Base-by-base conservation (phyloP, 345 rosid species). In the Brassica cretica region DNA sequence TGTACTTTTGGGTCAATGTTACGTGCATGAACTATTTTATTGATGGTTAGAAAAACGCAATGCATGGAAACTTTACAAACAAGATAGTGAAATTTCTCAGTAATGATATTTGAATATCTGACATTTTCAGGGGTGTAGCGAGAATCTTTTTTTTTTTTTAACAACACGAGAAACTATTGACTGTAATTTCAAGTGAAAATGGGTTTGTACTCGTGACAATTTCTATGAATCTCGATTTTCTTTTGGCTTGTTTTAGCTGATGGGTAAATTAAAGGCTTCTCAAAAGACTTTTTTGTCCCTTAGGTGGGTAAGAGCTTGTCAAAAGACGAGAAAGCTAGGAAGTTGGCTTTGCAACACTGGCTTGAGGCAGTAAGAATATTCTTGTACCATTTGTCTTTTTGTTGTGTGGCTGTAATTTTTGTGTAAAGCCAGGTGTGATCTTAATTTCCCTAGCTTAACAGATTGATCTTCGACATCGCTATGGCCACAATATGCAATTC, bases 381-480 rank as follows among this genome's bases (percentile, higher is more conserved):
- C 10, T 46, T 66, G 1, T 71, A 66, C 74, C n/a, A 5, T 35
- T 35, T 35, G 8, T 35, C 9, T 77, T 15, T 35, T 1, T 58
- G 35, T 53, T 18, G 1, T 76, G 41, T 70, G 63, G 29, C 30
- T 30, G 14, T 6, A 19, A 62, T 18, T 61, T 77, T 49, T 62
- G 19, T 51, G 73, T 39, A 66, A 41, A 49, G 59, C 55, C 29
- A 70, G 46, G 19, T 53, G 53, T 56, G 72, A 70, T 73, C 63
- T 76, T 80, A 35, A 35, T 35, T 35, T 35, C 8, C 8, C 9
- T 35, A 35, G 41, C 10, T 35, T 35, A 68, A 81, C 76, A 94
- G 98, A 94, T 94, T 25, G 98, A 92, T 85, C 97, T 96, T 35
- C 83, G 96, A 64, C 98, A 94, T 83, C 94, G 98, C 6, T 94